Conservation (phyloP, 75 land plant species). For the Selaginella tamariscina region DNA sequence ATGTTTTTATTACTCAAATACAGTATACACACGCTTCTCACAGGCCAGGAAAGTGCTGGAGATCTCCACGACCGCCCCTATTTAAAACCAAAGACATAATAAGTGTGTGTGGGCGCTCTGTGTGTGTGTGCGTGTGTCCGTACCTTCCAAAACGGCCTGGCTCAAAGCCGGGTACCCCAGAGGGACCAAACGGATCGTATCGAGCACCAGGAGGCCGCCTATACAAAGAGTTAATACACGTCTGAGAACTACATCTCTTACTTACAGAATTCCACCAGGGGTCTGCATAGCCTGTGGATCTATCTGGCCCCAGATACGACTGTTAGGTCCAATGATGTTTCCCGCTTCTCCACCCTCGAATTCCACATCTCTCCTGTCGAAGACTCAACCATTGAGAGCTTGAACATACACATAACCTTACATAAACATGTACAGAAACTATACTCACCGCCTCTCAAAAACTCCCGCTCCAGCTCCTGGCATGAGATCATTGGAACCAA, state of each 20-base stretch:
- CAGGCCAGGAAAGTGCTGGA: neutral
- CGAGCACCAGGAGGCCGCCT: slow-evolving; percentile 84
- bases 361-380: neutral
- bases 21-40: no score
- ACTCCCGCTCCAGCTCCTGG: slow-evolving; percentile 80
- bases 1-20: no score
- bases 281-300: neutral
- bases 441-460: slow-evolving; percentile 47
- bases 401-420: neutral
- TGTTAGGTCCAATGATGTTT: neutral
- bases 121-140: neutral
- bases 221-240: slow-evolving; percentile 25
- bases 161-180: slow-evolving; percentile 90
- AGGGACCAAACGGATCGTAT: slow-evolving; percentile 90
- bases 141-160: slow-evolving; percentile 76
- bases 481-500: slow-evolving; percentile 43
- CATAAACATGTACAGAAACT: slow-evolving; percentile 8
- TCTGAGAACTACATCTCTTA: neutral
- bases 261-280: neutral
- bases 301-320: neutral
- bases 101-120: neutral
- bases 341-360: slow-evolving; percentile 8
- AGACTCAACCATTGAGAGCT: neutral
- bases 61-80: neutral
- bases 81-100: neutral